phyloP scores from a whole-genome alignment of 306 rosid species.

The Malus sieversii region DNA sequence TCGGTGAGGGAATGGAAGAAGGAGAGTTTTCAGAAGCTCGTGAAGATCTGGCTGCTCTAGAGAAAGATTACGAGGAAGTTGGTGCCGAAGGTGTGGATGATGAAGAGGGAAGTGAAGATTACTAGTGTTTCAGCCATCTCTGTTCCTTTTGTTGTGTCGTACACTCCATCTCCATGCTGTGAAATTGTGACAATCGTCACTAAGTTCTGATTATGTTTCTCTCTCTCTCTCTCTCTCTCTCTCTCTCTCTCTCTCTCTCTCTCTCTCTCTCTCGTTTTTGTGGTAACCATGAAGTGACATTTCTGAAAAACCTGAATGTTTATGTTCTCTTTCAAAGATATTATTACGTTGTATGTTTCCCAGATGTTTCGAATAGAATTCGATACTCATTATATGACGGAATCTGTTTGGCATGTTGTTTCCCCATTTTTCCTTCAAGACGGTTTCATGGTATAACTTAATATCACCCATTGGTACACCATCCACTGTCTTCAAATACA shows the following conservation, averaged over 20 bases:
- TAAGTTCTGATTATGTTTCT: slow-evolving; percentile 25
- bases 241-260: not conserved
- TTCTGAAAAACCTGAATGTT: not conserved
- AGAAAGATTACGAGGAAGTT: slow-evolving; percentile 96
- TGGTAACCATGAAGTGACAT: slow-evolving; percentile 4
- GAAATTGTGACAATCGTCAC: slow-evolving; percentile 24
- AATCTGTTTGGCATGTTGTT: not conserved
- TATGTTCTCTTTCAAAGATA: not conserved
- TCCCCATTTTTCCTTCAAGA: not conserved
- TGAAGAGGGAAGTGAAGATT: slow-evolving; percentile 68
- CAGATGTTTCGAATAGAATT: not conserved
- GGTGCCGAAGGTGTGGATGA: slow-evolving; percentile 94
- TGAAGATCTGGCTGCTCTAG: slow-evolving; percentile 99
- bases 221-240: not conserved
- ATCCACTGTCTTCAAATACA: not conserved
- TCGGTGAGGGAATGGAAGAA: slow-evolving; percentile 99
- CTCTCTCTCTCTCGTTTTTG: not conserved
- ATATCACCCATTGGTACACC: not conserved
- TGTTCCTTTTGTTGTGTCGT: slow-evolving; percentile 31
- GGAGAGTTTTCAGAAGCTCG: slow-evolving; percentile 99
- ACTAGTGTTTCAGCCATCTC: slow-evolving; percentile 26
- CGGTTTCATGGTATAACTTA: not conserved
- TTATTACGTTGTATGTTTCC: not conserved
- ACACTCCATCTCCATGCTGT: slow-evolving; percentile 20
- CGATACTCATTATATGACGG: not conserved